Evolutionary conservation across 805 yeast genomes (phyloP), one percentile per base, ranked within the genome.

Genomic region (Kuraishia piskuri): DNA sequence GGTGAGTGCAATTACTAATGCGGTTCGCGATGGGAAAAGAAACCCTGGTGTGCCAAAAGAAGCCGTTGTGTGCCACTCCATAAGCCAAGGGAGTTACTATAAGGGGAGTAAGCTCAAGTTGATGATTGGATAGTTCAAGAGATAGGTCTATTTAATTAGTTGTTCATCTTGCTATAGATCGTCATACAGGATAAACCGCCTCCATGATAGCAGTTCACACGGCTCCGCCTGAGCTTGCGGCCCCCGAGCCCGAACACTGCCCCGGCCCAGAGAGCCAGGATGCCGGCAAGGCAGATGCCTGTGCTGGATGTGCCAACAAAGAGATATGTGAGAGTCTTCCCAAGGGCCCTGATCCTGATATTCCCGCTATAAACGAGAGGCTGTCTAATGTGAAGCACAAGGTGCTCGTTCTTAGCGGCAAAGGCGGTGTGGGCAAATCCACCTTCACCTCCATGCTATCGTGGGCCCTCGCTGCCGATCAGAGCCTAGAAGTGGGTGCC

Each of bases 391-490:
- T 81, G 3, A 75, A 83, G 58, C 98, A 94, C 68, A 94, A 94
- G 68, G 72, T 94, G 1, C 68, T 87, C 44, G 89, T 88, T 0
- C 72, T 88, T 2, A 84, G 90, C 0, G 95, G 94, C 5, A 88
- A 88, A 68, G 95, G 97, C 17, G 99, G 99, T 12, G 99, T 94
- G 1, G 99, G 99, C 0, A 94, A 94, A 67, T 89, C 97, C 0
- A 94, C 99, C 0, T 92, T 94, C 66, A 88, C 98, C 0, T 80
- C 96, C 3, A 87, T 94, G 94, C 76, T 94, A n/a, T 83, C 96
- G 20, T 94, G 97, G 97, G 97, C 97, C 0, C 70, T 94, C 45
- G 91, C 98, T 2, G 85, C 90, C 0, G 86, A 84, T 62, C 86
- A 81, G 54, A 85, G 81, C 44, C 64, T 86, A 24, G 98, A 94